These are phyloP conservation scores for Theileria luwenshuni DNA, from an alignment of 169 alveolate species.

Conservation along the genomic window DNA sequence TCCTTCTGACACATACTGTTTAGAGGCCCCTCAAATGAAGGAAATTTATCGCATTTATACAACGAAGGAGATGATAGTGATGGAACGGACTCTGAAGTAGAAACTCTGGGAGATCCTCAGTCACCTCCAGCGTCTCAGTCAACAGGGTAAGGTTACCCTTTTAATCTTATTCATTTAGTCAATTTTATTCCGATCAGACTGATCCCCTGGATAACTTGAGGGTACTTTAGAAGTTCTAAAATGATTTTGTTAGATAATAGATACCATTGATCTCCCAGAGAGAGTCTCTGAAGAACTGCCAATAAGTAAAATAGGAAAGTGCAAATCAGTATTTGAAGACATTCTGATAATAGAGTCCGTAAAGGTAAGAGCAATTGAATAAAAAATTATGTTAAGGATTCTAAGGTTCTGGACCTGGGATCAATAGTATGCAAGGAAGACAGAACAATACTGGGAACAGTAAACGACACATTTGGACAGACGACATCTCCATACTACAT, in stretches of 20 bases:
- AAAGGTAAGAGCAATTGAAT: conserved; percentile 15
- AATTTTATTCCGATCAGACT: conserved; percentile 4
- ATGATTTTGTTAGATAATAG: conserved; percentile 39
- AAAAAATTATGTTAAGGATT: conserved; percentile 3
- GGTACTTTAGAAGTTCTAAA: conserved; percentile 4
- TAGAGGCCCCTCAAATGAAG: background rate
- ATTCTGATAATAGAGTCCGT: conserved; percentile 46
- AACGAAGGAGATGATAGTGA: conserved; percentile 34
- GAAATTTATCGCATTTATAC: conserved; percentile 8
- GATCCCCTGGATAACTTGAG: conserved; percentile 59
- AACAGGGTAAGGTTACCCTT: background rate
- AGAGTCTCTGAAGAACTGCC: conserved; percentile 51
- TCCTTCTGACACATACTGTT: background rate
- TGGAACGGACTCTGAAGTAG: conserved; percentile 37
- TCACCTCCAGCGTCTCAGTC: background rate
- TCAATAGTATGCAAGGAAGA: conserved; percentile 62
- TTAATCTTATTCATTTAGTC: background rate
- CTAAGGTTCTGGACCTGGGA: conserved; percentile 57
- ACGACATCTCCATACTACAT: conserved; percentile 53
- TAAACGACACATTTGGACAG: conserved; percentile 66
- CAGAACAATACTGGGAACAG: conserved; percentile 64
- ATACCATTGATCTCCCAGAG: conserved; percentile 60
- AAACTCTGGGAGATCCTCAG: background rate
- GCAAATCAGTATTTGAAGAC: conserved; percentile 46
- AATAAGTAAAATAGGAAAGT: conserved; percentile 41